A percentile compares a stretch with the other conserved stretches of the same genome.
These are phyloP conservation scores for Ganoderma lingzhi DNA, from an alignment of 1,284 basidiomycete species.

Conservation along the genomic window DNA sequence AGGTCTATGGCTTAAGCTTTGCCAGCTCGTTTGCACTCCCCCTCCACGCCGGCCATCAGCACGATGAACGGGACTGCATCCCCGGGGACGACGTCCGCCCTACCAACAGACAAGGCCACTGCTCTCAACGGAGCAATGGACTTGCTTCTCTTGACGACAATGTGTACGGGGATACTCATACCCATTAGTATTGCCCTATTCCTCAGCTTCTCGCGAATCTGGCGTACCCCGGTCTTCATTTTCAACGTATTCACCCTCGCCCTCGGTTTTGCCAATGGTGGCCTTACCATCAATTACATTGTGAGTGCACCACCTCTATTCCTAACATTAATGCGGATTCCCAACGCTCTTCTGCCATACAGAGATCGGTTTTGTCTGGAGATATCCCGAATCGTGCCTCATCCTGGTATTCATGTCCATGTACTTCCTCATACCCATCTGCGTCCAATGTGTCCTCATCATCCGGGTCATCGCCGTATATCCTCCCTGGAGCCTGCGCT, in stretches of 20 bases:
- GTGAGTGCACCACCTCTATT: too few relatives aligned
- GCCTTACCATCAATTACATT: too few relatives aligned
- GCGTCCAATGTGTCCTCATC: constrained; percentile 35
- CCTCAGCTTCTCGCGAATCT: not conserved
- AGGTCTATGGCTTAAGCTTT: too few relatives aligned
- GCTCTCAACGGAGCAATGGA: not conserved
- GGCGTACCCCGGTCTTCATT: not conserved
- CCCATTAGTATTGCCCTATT: not conserved
- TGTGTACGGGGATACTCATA: not conserved
- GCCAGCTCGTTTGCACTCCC: too few relatives aligned
- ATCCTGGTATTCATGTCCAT: constrained; percentile 9
- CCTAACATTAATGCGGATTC: too few relatives aligned
- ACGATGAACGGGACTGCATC: too few relatives aligned
- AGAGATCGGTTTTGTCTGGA: too few relatives aligned
- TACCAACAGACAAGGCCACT: not conserved
- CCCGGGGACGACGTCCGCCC: too few relatives aligned
- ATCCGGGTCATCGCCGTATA: constrained; percentile 37
- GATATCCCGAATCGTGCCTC: too few relatives aligned
- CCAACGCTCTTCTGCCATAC: too few relatives aligned
- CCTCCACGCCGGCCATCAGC: too few relatives aligned
- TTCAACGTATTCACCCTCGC: not conserved
- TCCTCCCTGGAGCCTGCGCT: constrained; percentile 18
- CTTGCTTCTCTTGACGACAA: not conserved
- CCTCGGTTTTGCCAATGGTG: not conserved
- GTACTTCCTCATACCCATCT: constrained; percentile 17